Percentiles rank a stretch among this genome's conserved stretches.
These are phyloP conservation scores for Globisporangium spiculum DNA, from an alignment of 352 stramenopile species.

Conservation along the genomic window DNA sequence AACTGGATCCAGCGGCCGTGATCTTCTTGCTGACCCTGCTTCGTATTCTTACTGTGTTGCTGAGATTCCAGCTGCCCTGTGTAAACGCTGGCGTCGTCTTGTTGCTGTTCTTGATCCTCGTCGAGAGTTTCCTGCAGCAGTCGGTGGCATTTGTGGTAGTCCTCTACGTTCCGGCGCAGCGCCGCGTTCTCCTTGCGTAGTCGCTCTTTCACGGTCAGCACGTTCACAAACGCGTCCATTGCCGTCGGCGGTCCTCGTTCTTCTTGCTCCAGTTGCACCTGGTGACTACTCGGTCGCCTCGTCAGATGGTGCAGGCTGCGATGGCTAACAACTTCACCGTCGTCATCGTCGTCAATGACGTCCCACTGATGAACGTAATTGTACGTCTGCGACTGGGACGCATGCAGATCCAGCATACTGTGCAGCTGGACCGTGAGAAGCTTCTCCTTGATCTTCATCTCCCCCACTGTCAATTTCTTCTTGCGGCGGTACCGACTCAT, in stretches of 20 bases:
- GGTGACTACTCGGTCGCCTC: neutral
- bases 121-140: constrained; percentile 12
- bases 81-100: neutral
- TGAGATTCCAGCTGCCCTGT: neutral
- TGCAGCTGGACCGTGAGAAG: constrained; percentile 29
- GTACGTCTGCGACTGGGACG: constrained; percentile 11
- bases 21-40: neutral
- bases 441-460: constrained; percentile 32
- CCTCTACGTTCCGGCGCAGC: constrained; percentile 25
- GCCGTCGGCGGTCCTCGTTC: neutral
- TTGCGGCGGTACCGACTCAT: constrained; percentile 44
- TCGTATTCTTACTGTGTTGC: neutral
- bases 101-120: neutral
- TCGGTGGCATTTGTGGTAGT: constrained; percentile 23
- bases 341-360: neutral
- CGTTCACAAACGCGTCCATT: constrained; percentile 10
- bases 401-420: constrained; percentile 29
- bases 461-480: constrained; percentile 38
- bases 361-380: constrained; percentile 9
- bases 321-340: neutral
- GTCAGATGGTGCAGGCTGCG: neutral
- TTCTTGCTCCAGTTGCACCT: neutral
- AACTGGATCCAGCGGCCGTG: constrained; percentile 5
- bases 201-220: constrained; percentile 7
- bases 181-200: constrained; percentile 38